phyloP scores from a whole-genome alignment of 257 asterid genomes.

The Capsicum baccatum region DNA sequence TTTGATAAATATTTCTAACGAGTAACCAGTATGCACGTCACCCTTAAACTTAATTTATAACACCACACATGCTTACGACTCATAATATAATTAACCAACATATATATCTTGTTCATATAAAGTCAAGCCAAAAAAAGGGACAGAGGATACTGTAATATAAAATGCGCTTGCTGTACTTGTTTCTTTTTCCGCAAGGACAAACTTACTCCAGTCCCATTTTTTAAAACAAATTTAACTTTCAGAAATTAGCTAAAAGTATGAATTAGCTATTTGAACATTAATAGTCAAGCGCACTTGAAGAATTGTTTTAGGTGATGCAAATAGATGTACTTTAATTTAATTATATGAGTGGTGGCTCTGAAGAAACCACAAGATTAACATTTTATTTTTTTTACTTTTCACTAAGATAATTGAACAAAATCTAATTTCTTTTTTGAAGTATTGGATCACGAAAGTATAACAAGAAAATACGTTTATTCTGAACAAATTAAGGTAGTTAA shows the following conservation, averaged over 20 bases:
- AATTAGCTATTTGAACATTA: background rate
- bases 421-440: background rate
- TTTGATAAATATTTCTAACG: background rate
- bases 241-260: background rate
- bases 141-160: constrained; percentile 10
- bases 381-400: background rate
- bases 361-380: background rate
- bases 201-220: background rate
- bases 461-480: background rate
- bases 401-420: background rate
- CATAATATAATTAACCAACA: constrained; percentile 15
- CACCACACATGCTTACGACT: constrained; percentile 24
- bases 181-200: background rate
- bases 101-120: constrained; percentile 25
- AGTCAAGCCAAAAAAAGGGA: background rate
- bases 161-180: background rate
- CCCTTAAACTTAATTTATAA: background rate
- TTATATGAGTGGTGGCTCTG: background rate
- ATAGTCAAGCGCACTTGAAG: background rate
- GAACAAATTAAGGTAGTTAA: background rate
- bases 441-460: background rate
- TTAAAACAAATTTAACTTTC: background rate
- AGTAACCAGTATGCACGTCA: constrained; percentile 26
- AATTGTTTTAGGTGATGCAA: too few relatives aligned
- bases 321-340: too few relatives aligned